These are phyloP conservation scores for Ottelia alismoides DNA, from an alignment of 106 monocot species.

Conservation along the genomic window DNA sequence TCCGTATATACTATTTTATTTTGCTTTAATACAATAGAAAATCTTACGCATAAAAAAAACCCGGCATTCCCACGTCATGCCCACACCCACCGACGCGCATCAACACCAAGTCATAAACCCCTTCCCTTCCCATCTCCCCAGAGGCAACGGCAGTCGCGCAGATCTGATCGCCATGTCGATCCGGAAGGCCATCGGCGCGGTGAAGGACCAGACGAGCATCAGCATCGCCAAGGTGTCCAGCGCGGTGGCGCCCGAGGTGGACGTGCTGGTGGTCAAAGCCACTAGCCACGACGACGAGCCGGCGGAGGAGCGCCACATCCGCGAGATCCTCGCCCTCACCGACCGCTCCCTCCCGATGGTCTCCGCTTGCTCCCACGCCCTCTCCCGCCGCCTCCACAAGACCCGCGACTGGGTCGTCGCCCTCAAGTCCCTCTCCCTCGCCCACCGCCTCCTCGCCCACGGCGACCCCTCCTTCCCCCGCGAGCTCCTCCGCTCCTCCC, in stretches of 20 bases:
- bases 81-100: too few species aligned
- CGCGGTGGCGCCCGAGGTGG: slow-evolving; percentile 51
- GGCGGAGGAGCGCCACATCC: slow-evolving; percentile 43
- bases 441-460: slow-evolving; percentile 50
- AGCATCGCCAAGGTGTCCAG: slow-evolving; percentile 59
- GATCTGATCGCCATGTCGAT: too few species aligned
- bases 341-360: slow-evolving; percentile 32
- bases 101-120: too few species aligned
- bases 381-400: slow-evolving; percentile 49
- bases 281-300: slow-evolving; percentile 69
- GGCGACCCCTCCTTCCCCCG: slow-evolving; percentile 47
- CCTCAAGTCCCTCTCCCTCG: slow-evolving; percentile 44
- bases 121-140: too few species aligned
- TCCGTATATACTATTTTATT: too few species aligned
- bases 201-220: slow-evolving; percentile 74
- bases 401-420: slow-evolving; percentile 69
- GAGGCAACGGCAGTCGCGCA: too few species aligned
- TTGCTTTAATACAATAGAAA: too few species aligned
- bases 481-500: slow-evolving; percentile 51
- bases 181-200: slow-evolving; percentile 49
- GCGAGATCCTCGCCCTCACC: slow-evolving; percentile 40
- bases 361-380: slow-evolving; percentile 30
- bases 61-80: too few species aligned
- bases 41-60: too few species aligned
- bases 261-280: slow-evolving; percentile 62